phyloP scores from a whole-genome alignment of 2,329 filamentous ascomycete genomes.

The Chaetomium strumarium region DNA sequence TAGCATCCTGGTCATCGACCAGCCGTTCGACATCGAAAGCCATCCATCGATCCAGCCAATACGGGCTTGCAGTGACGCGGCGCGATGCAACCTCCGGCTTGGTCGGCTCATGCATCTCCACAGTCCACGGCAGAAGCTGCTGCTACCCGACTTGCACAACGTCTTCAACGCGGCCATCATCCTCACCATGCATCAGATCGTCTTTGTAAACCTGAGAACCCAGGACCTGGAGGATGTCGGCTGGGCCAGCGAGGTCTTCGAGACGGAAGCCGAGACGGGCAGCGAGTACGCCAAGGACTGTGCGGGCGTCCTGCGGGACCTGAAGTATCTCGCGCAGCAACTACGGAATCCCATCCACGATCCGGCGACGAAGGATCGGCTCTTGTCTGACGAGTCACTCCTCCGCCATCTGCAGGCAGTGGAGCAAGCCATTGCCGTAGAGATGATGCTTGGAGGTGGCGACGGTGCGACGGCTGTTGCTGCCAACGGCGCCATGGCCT shows the following conservation, averaged over 20 bases:
- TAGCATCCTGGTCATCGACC: constrained; percentile 32
- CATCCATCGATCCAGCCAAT: constrained; percentile 30
- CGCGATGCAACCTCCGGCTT: constrained; percentile 41
- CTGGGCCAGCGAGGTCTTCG: constrained; percentile 39
- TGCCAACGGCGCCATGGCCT: neutral
- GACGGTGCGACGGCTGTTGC: neutral
- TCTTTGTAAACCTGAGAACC: constrained; percentile 31
- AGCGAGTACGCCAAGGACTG: constrained; percentile 37
- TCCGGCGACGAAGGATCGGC: constrained; percentile 6
- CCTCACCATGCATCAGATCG: constrained; percentile 41
- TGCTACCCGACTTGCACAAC: constrained; percentile 42
- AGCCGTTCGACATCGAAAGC: constrained; percentile 25
- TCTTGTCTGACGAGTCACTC: constrained; percentile 3
- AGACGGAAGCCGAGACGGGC: constrained; percentile 34
- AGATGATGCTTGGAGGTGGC: neutral
- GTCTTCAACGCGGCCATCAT: constrained; percentile 47
- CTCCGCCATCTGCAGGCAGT: constrained; percentile 4
- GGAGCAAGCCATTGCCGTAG: neutral
- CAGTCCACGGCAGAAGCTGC: constrained; percentile 34
- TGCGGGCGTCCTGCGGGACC: constrained; percentile 34
- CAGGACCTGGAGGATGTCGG: constrained; percentile 31
- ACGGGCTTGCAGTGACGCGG: constrained; percentile 38
- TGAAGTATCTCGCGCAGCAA: constrained; percentile 33
- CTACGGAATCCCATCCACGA: constrained; percentile 25
- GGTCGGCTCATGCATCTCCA: constrained; percentile 36